Evolutionary conservation across 345 rosid genomes (phyloP), one percentile per base, ranked within the genome.

Genomic region (Psidium guajava): DNA sequence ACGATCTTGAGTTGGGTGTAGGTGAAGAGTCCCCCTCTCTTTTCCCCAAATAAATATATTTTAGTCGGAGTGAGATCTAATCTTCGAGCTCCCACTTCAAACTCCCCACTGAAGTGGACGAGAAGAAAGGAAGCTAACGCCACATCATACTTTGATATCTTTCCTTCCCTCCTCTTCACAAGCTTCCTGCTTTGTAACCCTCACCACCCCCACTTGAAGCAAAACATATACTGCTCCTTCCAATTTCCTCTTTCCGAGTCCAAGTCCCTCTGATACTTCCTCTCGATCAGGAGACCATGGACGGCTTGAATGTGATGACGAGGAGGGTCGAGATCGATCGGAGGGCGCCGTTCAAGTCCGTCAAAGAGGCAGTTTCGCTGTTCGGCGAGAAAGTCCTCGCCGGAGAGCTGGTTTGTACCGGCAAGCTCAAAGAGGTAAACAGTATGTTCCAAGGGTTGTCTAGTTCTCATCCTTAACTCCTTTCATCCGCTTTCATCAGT

Each of bases 301-400:
- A 69, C 25, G 80, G 47, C 22, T 20, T 69, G 80, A 69, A 69
- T 32, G 80, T 69, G 47, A 89, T 61, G 83, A 28, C 84, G 69
- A 92, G 85, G 47, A 94, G 94, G 88, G 96, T 94, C 13, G 99
- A 94, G 88, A 94, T 96, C 2, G 98, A 96, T 73, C 94, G 96
- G 2, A 86, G 87, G 54, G 91, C 95, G 27, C 98, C 99, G 0
- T 96, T 96, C 88, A 91, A 88, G 82, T 95, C 96, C 4, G 96
- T 96, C 44, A 94, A 89, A 88, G 99, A 96, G 85, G 98, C 98
- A 0, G 96, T 96, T 11, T 86, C 96, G 22, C 84, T 96, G 91
- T 95, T 96, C 80, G 98, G 99, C 0, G 96, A 96, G 84, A 95
- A 89, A 88, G 93, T 93, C 86, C 86, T 95, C 61, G 95, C 94